Percentiles rank a stretch among this genome's conserved stretches.
These are phyloP conservation scores for Amesomyces nigricolor DNA, from an alignment of 2,329 filamentous ascomycete species.

Conservation along the genomic window DNA sequence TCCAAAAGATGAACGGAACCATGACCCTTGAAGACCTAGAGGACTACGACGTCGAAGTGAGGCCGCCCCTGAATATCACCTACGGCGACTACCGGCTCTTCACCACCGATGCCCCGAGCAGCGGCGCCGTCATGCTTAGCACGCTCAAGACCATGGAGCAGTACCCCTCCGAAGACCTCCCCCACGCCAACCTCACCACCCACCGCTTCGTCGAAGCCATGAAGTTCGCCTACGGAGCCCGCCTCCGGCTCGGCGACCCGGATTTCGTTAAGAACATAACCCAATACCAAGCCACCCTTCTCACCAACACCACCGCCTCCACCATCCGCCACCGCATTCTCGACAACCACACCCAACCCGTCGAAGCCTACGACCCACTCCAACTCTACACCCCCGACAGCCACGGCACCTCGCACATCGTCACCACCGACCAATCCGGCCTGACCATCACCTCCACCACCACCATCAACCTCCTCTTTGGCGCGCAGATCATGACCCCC, in stretches of 20 bases:
- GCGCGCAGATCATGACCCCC: conserved; percentile 70
- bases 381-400: conserved; percentile 62
- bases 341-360: conserved; percentile 64
- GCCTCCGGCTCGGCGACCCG: conserved; percentile 78
- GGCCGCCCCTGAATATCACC: conserved; percentile 53
- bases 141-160: conserved; percentile 80
- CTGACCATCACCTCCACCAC: conserved; percentile 78
- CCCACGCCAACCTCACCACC: conserved; percentile 59
- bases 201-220: conserved; percentile 86
- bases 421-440: conserved; percentile 65
- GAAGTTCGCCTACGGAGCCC: conserved; percentile 78
- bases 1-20: conserved; percentile 68
- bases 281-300: conserved; percentile 60
- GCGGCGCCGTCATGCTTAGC: conserved; percentile 68
- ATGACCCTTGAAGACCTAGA: conserved; percentile 76
- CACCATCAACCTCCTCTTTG: conserved; percentile 84
- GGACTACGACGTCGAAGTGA: conserved; percentile 63
- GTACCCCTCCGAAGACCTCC: conserved; percentile 53
- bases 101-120: conserved; percentile 66
- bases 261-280: conserved; percentile 60
- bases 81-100: conserved; percentile 68
- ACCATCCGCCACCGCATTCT: conserved; percentile 61
- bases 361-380: conserved; percentile 67
- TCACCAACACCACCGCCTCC: conserved; percentile 54
- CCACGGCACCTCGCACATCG: conserved; percentile 68